These are phyloP conservation scores for Biscogniauxia sp. DNA, from an alignment of 2,329 filamentous ascomycete species.

Conservation along the genomic window DNA sequence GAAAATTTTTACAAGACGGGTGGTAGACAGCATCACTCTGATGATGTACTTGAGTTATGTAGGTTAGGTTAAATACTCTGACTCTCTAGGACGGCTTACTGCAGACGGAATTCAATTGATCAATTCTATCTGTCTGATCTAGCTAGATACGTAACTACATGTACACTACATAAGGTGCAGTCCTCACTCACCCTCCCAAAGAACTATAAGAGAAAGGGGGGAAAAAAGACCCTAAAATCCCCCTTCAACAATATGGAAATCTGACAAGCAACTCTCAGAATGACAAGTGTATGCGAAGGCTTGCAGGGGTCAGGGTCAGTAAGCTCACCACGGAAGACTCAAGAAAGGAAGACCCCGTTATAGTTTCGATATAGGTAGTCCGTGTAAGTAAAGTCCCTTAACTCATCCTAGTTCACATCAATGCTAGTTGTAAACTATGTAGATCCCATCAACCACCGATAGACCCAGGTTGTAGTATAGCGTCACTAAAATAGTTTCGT, in stretches of 20 bases:
- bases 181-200: neutral
- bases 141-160: too few relatives aligned
- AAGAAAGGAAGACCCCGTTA: neutral
- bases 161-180: too few relatives aligned
- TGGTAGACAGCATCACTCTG: too few relatives aligned
- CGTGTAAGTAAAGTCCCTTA: neutral
- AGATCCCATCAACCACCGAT: neutral
- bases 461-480: neutral
- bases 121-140: too few relatives aligned
- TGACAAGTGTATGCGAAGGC: neutral
- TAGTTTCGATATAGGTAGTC: neutral
- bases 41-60: too few relatives aligned
- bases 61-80: too few relatives aligned
- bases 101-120: too few relatives aligned
- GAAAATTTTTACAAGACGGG: too few relatives aligned
- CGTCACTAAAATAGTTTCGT: conserved; percentile 1
- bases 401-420: neutral
- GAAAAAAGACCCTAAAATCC: too few relatives aligned
- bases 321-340: neutral
- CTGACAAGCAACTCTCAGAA: neutral
- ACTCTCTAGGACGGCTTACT: too few relatives aligned
- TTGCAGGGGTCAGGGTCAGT: neutral
- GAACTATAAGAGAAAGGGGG: too few relatives aligned
- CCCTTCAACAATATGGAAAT: neutral
- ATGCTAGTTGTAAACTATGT: neutral